phyloP scores from a whole-genome alignment of 2,329 filamentous ascomycete species.

The Xylariaceae sp. region DNA sequence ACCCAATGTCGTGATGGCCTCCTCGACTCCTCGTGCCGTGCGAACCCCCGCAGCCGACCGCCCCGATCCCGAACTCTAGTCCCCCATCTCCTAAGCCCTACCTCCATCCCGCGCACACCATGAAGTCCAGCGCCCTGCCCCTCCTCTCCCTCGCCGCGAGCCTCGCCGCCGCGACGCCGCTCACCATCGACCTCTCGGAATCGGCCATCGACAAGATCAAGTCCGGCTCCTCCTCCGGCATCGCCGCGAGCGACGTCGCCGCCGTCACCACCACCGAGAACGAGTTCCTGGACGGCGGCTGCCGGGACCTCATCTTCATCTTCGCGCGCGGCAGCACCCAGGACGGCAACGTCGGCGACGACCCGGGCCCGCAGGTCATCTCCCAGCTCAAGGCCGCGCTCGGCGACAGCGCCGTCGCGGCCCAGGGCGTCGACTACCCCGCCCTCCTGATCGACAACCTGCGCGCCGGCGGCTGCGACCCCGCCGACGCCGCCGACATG shows the following conservation, averaged over 20 bases:
- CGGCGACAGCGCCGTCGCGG: slow-evolving; percentile 13
- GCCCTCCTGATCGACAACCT: slow-evolving; percentile 20
- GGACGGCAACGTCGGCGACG: slow-evolving; percentile 30
- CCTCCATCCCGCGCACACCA: slow-evolving; percentile 5
- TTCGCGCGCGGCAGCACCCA: slow-evolving; percentile 37
- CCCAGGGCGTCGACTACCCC: slow-evolving; percentile 23
- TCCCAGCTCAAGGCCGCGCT: slow-evolving; percentile 43
- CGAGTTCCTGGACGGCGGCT: slow-evolving; percentile 31
- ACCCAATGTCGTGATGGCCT: too few species aligned
- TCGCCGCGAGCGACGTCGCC: not conserved
- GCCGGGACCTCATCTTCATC: slow-evolving; percentile 33
- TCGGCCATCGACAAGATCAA: slow-evolving; percentile 8
- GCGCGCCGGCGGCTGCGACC: slow-evolving; percentile 26
- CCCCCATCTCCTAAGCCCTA: not conserved
- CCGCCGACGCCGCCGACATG: slow-evolving; percentile 29
- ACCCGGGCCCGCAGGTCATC: slow-evolving; percentile 38
- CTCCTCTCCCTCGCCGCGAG: slow-evolving; percentile 10
- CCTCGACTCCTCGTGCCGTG: too few species aligned
- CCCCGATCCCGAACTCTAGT: not conserved
- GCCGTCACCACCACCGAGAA: slow-evolving; percentile 22
- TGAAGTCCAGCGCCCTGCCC: slow-evolving; percentile 15
- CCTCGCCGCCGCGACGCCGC: slow-evolving; percentile 11
- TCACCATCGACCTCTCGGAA: slow-evolving; percentile 13
- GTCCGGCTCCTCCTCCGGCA: slow-evolving; percentile 5
- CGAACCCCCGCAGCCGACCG: too few species aligned